These are phyloP conservation scores for Colletotrichum chlorophyti DNA, from an alignment of 2,329 filamentous ascomycete genomes.

Conservation along the genomic window DNA sequence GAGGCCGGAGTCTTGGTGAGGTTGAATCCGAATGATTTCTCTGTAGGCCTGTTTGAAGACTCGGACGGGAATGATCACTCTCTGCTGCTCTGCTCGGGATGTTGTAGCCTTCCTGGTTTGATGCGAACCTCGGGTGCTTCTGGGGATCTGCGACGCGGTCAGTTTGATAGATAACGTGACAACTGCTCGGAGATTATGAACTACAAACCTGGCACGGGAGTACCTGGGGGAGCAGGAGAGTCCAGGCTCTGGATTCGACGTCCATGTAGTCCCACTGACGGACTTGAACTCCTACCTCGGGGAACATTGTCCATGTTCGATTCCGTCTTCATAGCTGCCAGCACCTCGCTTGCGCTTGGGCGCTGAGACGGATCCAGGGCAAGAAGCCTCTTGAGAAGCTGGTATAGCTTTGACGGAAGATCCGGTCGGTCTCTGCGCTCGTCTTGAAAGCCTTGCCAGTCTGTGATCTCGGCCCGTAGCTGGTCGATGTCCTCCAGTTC, in stretches of 20 bases:
- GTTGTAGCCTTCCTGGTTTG: slow-evolving; percentile 39
- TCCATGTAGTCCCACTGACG: slow-evolving; percentile 48
- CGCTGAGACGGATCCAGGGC: slow-evolving; percentile 78
- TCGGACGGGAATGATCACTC: slow-evolving; percentile 36
- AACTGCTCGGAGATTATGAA: slow-evolving; percentile 4
- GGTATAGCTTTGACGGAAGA: slow-evolving; percentile 85
- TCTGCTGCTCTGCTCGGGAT: slow-evolving; percentile 32
- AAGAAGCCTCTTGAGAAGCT: slow-evolving; percentile 80
- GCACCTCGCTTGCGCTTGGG: slow-evolving; percentile 85
- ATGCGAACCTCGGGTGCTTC: slow-evolving; percentile 37
- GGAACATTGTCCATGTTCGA: slow-evolving; percentile 52
- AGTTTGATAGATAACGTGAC: slow-evolving; percentile 26
- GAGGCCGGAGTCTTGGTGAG: slow-evolving; percentile 32
- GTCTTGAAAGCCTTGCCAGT: slow-evolving; percentile 87
- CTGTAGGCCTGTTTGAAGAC: slow-evolving; percentile 38
- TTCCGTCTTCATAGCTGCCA: slow-evolving; percentile 78
- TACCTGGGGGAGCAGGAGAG: slow-evolving; percentile 56
- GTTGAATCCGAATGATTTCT: slow-evolving; percentile 39
- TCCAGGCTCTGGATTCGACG: slow-evolving; percentile 63
- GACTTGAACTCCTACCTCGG: slow-evolving; percentile 39
- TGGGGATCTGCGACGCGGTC: slow-evolving; percentile 36
- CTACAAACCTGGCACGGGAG: slow-evolving; percentile 52
- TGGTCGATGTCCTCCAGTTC: slow-evolving; percentile 90
- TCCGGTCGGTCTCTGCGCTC: slow-evolving; percentile 78
- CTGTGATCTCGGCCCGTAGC: slow-evolving; percentile 83